Base-by-base conservation (phyloP, 371 early-diverging fungal genomes). In the Apophysomyces sp. region DNA sequence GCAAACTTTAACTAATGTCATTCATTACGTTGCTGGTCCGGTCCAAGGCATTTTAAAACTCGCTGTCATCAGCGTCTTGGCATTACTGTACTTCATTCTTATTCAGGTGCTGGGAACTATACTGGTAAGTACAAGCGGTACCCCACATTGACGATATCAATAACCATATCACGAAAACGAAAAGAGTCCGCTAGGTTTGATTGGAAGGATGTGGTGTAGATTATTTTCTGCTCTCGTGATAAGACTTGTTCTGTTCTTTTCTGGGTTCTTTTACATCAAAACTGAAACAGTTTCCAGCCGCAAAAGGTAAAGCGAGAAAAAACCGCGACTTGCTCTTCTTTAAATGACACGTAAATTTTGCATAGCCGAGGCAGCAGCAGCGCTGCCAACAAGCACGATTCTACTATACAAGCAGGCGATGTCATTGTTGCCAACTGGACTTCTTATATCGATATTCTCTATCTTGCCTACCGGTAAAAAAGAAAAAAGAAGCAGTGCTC, bases 401-500 rank as follows among this genome's bases (percentile, higher is more conserved):
- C 57, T n/a, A 41, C 66, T 71, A 59, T 76, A 2, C 65, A 67
- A 37, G 63, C 79, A 15, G 94, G 93, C 55, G 87, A 93, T 64
- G 57, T 95, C 4, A 88, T 94, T 51, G 73, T 94, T 11, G 76
- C 91, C 55, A 95, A 94, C 71, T 92, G 93, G 80, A 82, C 86
- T 1, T 94, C 94, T 3, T 95, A 95, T 64, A 73, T 94, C 41
- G 95, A 95, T 57, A 67, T 94, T 4, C 51, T 95, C 36, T 92
- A 91, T 56, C 71, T 93, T n/a, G 86, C 87, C 3, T 86, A 73
- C 61, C 69, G 76, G 85, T 92, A 80, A 60, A 30, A 34, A 34
- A 3, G 13, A 34, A 34, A 34, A 13, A 34, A 34, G 21, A 52
- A 5, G 26, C 15, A 36, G 26, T 21, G 7, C 58, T 15, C 34